These are phyloP conservation scores for Diaporthe batatas DNA, from an alignment of 2,329 filamentous ascomycete species.

Conservation along the genomic window DNA sequence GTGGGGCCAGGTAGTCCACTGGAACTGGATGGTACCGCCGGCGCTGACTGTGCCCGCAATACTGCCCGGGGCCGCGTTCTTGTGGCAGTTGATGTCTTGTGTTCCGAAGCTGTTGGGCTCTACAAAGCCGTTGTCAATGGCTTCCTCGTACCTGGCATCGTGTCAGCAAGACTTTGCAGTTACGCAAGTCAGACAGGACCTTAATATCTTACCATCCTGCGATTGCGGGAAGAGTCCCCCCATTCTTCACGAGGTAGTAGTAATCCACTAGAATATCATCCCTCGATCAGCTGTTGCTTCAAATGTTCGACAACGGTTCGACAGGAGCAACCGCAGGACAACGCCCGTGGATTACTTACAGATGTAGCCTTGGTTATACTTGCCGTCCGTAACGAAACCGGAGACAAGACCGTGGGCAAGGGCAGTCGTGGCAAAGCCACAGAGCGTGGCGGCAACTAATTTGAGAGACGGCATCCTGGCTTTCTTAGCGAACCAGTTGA, in stretches of 20 bases:
- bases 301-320: accelerated
- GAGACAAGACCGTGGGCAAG: slow-evolving; percentile 61
- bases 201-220: slow-evolving; percentile 38
- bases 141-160: slow-evolving; percentile 48
- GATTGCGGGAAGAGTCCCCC: slow-evolving; percentile 43
- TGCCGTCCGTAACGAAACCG: slow-evolving; percentile 61
- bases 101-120: slow-evolving; percentile 36
- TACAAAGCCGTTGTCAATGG: slow-evolving; percentile 44
- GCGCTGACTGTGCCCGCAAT: slow-evolving; percentile 39
- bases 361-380: slow-evolving; percentile 47
- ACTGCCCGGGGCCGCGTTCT: slow-evolving; percentile 33
- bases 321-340: background rate
- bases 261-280: background rate
- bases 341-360: background rate
- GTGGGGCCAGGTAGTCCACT: slow-evolving; percentile 51
- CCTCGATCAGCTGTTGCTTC: background rate
- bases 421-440: slow-evolving; percentile 45
- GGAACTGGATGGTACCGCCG: slow-evolving; percentile 43
- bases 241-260: slow-evolving; percentile 44
- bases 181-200: background rate
- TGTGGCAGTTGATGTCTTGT: slow-evolving; percentile 40
- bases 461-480: slow-evolving; percentile 32
- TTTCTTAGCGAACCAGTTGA: background rate
- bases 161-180: slow-evolving; percentile 25
- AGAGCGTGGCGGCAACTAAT: slow-evolving; percentile 33